A percentile compares a stretch with the other conserved stretches of the same genome.
Conservation (phyloP, 1,284 basidiomycete species). For the Trametes hirsuta region DNA sequence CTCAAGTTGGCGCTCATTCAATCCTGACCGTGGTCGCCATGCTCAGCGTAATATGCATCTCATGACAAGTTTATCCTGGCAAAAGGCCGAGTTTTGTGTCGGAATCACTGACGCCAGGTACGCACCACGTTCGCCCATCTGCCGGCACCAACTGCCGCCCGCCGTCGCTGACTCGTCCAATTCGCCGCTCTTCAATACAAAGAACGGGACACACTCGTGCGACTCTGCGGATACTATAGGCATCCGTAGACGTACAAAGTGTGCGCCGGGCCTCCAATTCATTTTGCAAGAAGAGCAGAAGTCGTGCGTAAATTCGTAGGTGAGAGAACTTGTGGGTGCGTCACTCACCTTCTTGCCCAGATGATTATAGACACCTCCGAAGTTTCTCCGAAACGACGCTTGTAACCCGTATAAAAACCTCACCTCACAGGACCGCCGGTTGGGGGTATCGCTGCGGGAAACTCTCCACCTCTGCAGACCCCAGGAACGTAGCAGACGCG, state of each 20-base stretch:
- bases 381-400: constrained; percentile 26
- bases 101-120: background rate
- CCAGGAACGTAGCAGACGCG: background rate
- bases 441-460: too few relatives aligned
- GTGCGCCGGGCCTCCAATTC: background rate
- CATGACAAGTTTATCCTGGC: constrained; percentile 3
- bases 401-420: constrained; percentile 1
- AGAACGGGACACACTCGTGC: too few relatives aligned
- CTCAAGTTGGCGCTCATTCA: background rate
- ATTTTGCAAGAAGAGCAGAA: too few relatives aligned
- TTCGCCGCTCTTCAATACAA: too few relatives aligned
- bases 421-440: background rate
- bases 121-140: background rate
- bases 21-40: background rate
- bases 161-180: background rate
- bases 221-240: too few relatives aligned
- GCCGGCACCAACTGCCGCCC: background rate
- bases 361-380: constrained; percentile 22
- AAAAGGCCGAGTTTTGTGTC: background rate
- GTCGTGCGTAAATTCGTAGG: too few relatives aligned
- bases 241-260: too few relatives aligned
- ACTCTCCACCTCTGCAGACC: too few relatives aligned
- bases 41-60: background rate
- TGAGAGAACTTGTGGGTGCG: constrained; percentile 6
- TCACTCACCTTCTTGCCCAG: constrained; percentile 4